Conservation (phyloP, 805 yeast genomes). For the Aciculoconidium aculeatum region DNA sequence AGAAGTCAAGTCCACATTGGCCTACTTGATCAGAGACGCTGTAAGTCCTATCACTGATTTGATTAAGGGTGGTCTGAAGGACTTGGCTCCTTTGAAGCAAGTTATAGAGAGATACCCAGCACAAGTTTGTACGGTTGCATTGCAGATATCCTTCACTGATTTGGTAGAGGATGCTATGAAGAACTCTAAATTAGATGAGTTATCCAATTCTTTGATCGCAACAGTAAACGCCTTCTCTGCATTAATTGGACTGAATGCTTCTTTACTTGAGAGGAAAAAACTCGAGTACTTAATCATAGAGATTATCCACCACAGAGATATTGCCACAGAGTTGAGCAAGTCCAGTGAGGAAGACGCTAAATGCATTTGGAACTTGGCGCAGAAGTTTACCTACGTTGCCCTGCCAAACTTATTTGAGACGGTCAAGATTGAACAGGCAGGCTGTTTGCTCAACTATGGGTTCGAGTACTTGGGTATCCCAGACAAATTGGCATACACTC, state of each 20-base stretch:
- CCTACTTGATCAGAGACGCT: slow-evolving; percentile 22
- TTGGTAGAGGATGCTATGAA: slow-evolving; percentile 27
- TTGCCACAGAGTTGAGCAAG: slow-evolving; percentile 17
- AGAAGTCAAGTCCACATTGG: slow-evolving; percentile 45
- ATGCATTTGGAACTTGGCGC: slow-evolving; percentile 48
- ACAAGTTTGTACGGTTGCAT: slow-evolving; percentile 51
- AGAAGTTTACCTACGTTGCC: slow-evolving; percentile 39
- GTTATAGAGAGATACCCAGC: slow-evolving; percentile 43
- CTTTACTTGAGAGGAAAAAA: slow-evolving; percentile 33
- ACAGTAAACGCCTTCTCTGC: slow-evolving; percentile 24
- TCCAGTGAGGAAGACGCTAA: slow-evolving; percentile 6
- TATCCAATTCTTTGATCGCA: slow-evolving; percentile 3
- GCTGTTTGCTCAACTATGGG: slow-evolving; percentile 55
- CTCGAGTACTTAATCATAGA: slow-evolving; percentile 64
- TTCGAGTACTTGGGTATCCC: slow-evolving; percentile 78
- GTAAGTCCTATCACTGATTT: no score
- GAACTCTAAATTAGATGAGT: slow-evolving; percentile 1
- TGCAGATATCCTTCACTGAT: slow-evolving; percentile 54
- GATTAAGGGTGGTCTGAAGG: slow-evolving; percentile 10
- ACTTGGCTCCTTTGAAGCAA: not conserved
- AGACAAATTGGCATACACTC: slow-evolving; percentile 71
- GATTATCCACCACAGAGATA: slow-evolving; percentile 50
- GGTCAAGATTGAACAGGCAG: slow-evolving; percentile 48
- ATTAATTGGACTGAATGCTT: slow-evolving; percentile 15
- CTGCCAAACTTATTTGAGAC: slow-evolving; percentile 13